phyloP scores from a whole-genome alignment of 148 eudicot species.

The Limonium bicolor region DNA sequence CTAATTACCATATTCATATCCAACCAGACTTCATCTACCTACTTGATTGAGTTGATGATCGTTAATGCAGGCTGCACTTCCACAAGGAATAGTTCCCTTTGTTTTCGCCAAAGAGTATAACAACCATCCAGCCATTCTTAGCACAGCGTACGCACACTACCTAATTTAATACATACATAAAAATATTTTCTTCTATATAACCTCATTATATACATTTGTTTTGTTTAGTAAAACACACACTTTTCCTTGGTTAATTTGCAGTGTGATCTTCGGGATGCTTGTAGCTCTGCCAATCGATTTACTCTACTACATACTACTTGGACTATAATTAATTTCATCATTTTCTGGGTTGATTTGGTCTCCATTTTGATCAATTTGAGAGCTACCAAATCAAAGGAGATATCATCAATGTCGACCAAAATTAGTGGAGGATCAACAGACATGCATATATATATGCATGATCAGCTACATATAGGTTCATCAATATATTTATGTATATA shows the following conservation, averaged over 20 bases:
- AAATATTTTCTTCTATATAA: no score
- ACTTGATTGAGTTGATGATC: background rate
- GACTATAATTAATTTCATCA: no score
- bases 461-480: no score
- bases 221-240: no score
- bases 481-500: no score
- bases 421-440: no score
- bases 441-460: no score
- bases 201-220: background rate
- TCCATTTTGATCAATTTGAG: no score
- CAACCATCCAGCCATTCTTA: constrained; percentile 32
- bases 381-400: no score
- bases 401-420: no score
- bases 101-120: constrained; percentile 42
- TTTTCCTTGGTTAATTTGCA: constrained; percentile 5
- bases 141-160: constrained; percentile 26
- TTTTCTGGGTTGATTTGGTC: no score
- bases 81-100: constrained; percentile 51
- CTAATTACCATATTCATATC: background rate
- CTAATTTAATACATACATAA: no score
- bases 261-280: constrained; percentile 30
- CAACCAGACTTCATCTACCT: background rate
- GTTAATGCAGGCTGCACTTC: constrained; percentile 46
- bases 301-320: constrained; percentile 16
- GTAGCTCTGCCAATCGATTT: constrained; percentile 18